phyloP scores from a whole-genome alignment of 768 basidiomycete genomes.

The Naganishia vishniacii region DNA sequence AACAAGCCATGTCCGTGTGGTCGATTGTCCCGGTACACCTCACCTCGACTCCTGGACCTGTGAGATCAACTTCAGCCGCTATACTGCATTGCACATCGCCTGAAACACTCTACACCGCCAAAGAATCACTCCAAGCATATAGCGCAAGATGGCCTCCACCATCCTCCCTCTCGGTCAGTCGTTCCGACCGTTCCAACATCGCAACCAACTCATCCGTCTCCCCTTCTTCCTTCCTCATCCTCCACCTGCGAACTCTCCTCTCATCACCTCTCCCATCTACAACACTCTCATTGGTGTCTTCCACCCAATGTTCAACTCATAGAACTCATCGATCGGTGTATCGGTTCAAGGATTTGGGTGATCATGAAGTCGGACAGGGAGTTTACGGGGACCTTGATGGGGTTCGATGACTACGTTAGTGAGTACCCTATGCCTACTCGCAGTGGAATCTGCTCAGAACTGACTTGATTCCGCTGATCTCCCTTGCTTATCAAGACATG shows the following conservation, averaged over 20 bases:
- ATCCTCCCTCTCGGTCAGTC: conserved; percentile 77
- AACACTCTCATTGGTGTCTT: too few relatives aligned
- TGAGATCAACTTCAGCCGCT: too few relatives aligned
- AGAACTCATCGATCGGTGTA: conserved; percentile 97
- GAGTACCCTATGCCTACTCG: conserved; percentile 53
- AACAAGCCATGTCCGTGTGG: neutral
- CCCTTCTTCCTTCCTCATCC: neutral
- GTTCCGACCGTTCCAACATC: neutral
- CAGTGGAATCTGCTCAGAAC: too few relatives aligned
- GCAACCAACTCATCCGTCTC: neutral
- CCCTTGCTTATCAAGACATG: too few relatives aligned
- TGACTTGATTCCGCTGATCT: too few relatives aligned
- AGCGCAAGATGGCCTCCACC: conserved; percentile 74
- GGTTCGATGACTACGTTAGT: conserved; percentile 99
- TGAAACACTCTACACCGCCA: too few relatives aligned
- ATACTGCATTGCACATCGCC: neutral
- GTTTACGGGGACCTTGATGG: conserved; percentile 87
- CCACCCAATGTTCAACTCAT: neutral
- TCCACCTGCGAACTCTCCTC: neutral
- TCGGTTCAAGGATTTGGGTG: conserved; percentile 95
- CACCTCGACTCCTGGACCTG: too few relatives aligned
- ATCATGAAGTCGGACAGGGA: conserved; percentile 97
- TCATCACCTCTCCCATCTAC: too few relatives aligned
- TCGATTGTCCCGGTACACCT: too few relatives aligned
- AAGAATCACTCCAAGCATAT: neutral